Evolutionary conservation across 805 yeast genomes (phyloP), one percentile per base, ranked within the genome.

Genomic region (Hanseniaspora pseudoguilliermondii): DNA sequence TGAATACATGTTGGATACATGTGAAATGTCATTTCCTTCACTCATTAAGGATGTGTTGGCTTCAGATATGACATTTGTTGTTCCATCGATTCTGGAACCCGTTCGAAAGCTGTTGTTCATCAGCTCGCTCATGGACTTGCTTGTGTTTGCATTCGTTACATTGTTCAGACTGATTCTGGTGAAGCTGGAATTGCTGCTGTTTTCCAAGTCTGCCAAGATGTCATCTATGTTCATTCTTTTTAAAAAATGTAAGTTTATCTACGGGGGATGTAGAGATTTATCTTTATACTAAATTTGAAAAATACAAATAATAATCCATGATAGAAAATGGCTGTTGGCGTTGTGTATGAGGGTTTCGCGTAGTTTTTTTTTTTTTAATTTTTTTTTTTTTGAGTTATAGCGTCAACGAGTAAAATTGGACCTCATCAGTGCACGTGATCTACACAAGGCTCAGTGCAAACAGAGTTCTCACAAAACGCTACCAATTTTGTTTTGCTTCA

Each of bases 121-220:
- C 20, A 41, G 46, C 7, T 54, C 35, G 11, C 52, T 54, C 21
- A 41, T 57, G 20, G 21, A 16, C 9, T 29, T 32, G 41, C 57
- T 55, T 38, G 39, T 46, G 25, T 54, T 57, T 34, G 39, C 40
- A 23, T 23, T 27, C 5, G 52, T 39, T 16, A 41, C 20, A 21
- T 43, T 43, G 46, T 49, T 55, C 5, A 49, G 8, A 16, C 39
- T 43, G 2, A 44, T 43, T 43, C 36, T 27, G 13, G 46, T 41
- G 38, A 42, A 11, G 6, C 40, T 44, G 18, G 49, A 32, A 15
- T 44, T 49, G 34, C 18, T 48, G 49, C 43, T 69, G 39, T 71
- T 75, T 58, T 84, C 88, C 58, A 86, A 79, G 57, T 84, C 89
- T 47, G 75, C 74, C 48, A 85, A 71, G 59, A 84, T 83, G 63